Base-by-base conservation (phyloP, 345 rosid genomes). In the Syzygium aromaticum region DNA sequence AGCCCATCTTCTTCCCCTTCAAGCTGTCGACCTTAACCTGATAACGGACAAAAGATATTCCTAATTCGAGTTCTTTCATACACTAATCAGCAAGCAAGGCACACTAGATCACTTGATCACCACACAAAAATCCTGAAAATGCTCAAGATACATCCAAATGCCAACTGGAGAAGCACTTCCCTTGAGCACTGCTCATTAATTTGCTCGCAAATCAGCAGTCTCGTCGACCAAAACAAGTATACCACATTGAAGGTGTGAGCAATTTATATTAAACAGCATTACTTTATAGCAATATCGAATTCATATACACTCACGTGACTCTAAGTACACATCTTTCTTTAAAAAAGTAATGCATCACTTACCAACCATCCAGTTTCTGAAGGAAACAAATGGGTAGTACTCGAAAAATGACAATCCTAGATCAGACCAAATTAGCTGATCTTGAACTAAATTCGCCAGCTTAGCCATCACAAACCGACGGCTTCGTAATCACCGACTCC, bases 1-100 rank as follows among this genome's bases (percentile, higher is more conserved):
- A 57, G 30, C 94, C 98, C 61, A 95, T 63, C 89, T 89, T 97
- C 93, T 94, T 95, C 86, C 96, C 98, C 88, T 92, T 92, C 95
- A 97, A 90, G 89, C 91, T 90, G 2, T 93, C 95, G 85, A 97
- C 87, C 85, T 92, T 91, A 73, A 95, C 95, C 99, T 97, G 88
- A n/a, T 61, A 85, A 5, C 5, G 49, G 51, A 67, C 16, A 7
- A 6, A 28, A 40, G 19, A 23, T 43, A 43, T 15, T 25, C 28
- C 52, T 73, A 22, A 38, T 19, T 38, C 38, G 80, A 73, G 80
- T 40, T 73, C 80, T 73, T 73, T 5, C 49, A 33, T 1, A 9
- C 2, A 38, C 7, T 7, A 73, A 73, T 38, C 49, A 19, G 2
- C 27, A 73, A 33, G 80, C 49, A 73, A 73, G 43, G 49, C 0